Evolutionary conservation across 148 eudicot species (phyloP).

Genomic region (Pharnaceum exiguum): DNA sequence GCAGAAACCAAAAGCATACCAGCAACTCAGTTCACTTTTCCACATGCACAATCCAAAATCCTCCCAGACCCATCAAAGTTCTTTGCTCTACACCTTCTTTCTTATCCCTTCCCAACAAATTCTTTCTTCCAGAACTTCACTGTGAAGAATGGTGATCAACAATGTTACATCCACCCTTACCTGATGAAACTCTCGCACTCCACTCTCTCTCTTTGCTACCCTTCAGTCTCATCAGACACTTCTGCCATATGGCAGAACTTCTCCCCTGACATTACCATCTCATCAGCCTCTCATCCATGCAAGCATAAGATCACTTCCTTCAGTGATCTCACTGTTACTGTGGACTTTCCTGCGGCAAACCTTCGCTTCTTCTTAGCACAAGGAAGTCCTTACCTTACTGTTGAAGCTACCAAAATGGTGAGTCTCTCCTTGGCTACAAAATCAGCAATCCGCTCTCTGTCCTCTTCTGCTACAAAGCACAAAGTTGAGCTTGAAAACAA

Average conservation of each 20-base stretch:
- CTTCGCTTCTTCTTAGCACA: slow-evolving; percentile 4
- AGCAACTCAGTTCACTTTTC: neutral
- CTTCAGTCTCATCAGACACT: neutral
- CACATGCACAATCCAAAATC: neutral
- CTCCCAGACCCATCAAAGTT: slow-evolving; percentile 8
- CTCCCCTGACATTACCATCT: slow-evolving; percentile 7
- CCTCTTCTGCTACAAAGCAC: slow-evolving; percentile 6
- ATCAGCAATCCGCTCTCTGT: neutral
- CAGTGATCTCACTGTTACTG: slow-evolving; percentile 9
- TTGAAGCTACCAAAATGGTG: neutral
- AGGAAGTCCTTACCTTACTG: slow-evolving; percentile 20
- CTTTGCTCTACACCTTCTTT: neutral
- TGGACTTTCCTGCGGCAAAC: neutral
- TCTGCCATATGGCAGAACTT: neutral
- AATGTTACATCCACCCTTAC: slow-evolving; percentile 7
- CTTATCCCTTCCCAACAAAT: neutral
- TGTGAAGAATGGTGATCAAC: slow-evolving; percentile 2
- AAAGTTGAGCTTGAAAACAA: slow-evolving; percentile 10
- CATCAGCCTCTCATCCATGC: neutral
- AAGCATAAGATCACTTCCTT: slow-evolving; percentile 2
- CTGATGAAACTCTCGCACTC: slow-evolving; percentile 7
- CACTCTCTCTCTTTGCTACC: slow-evolving; percentile 8
- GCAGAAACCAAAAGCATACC: neutral
- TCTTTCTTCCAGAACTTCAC: slow-evolving; percentile 12
- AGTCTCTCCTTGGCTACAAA: neutral